Base-by-base conservation (phyloP, 352 stramenopile species). In the Phytophthora capsici region DNA sequence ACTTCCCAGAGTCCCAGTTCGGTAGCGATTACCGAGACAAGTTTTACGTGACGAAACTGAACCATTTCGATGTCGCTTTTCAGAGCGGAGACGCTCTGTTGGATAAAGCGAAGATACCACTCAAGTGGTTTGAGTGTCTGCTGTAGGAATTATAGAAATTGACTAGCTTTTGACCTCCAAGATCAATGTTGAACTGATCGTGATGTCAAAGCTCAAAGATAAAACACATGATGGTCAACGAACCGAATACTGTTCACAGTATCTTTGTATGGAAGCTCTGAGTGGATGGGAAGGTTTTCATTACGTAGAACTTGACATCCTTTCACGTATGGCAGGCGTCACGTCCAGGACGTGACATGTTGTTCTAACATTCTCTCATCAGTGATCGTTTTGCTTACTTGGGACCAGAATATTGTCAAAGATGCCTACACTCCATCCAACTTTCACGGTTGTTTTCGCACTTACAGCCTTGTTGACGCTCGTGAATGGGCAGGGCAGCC, bases 91-190 rank as follows among this genome's bases (percentile, higher is more conserved):
- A 86, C 50, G 66, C 69, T 1, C 62, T 78, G 38, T 63, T 77
- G 7, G 57, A 75, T 25, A 57, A 67, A 22, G 53, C 66, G 10
- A 71, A 82, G 44, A 89, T 82, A 64, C 75, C 80, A 0, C 16
- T 84, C 10, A 86, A 86, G 48, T 89, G 75, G 75, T 78, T 89
- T 45, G 75, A 85, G 62, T 85, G 80, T 48, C 16, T 80, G 32
- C 54, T 88, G 12, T 36, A 41, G 25, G 10, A 20, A 52, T 32
- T 41, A 41, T 20, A 20, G 10, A 41, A 34, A 14, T 34, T 12
- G 10, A 34, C 28, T 4, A 12, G 14, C 28, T 34, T 34, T 14
- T 34, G 28, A 30, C 28, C 28, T 34, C 28, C 28, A 32, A 32
- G 8, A 32, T 3, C 28, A 8, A 34, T 34, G n/a, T 50, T 58